Percentiles rank a stretch among this genome's conserved stretches.
Conservation (phyloP, 1,284 basidiomycete species). For the Waitea zeae region DNA sequence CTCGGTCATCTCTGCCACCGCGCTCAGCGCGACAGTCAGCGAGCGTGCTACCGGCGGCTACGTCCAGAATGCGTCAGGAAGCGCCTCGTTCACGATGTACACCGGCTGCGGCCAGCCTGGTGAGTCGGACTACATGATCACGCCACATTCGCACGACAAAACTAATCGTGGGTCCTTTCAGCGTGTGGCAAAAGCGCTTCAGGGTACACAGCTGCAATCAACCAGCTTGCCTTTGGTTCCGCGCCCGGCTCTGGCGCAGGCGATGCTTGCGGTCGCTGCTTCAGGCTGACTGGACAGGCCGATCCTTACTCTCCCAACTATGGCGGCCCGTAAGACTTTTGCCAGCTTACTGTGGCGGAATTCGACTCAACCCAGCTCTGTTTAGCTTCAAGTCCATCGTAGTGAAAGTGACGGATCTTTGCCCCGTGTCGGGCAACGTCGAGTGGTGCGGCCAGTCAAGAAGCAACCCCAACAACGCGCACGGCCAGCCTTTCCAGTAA, state of each 20-base stretch:
- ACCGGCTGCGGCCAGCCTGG: conserved; percentile 28
- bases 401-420: conserved; percentile 37
- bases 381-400: conserved; percentile 34
- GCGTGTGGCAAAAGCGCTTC: conserved; percentile 33
- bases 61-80: conserved; percentile 28
- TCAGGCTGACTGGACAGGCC: conserved; percentile 26
- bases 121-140: conserved; percentile 8
- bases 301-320: conserved; percentile 35
- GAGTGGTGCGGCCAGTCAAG: conserved; percentile 35
- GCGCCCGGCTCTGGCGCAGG: conserved; percentile 29
- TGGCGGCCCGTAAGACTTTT: conserved; percentile 17
- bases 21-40: too few relatives aligned
- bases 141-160: background rate
- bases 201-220: conserved; percentile 38
- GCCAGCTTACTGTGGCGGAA: too few relatives aligned
- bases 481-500: conserved; percentile 29
- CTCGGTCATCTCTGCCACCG: too few relatives aligned
- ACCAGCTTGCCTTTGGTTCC: conserved; percentile 35
- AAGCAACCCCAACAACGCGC: conserved; percentile 23
- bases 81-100: conserved; percentile 38
- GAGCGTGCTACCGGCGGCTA: conserved; percentile 28
- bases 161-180: conserved; percentile 9
- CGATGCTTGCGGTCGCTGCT: conserved; percentile 45
- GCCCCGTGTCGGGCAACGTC: conserved; percentile 28
- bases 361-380: too few relatives aligned